phyloP scores from a whole-genome alignment of 1,139 yeast genomes.

The Pichia sp. region DNA sequence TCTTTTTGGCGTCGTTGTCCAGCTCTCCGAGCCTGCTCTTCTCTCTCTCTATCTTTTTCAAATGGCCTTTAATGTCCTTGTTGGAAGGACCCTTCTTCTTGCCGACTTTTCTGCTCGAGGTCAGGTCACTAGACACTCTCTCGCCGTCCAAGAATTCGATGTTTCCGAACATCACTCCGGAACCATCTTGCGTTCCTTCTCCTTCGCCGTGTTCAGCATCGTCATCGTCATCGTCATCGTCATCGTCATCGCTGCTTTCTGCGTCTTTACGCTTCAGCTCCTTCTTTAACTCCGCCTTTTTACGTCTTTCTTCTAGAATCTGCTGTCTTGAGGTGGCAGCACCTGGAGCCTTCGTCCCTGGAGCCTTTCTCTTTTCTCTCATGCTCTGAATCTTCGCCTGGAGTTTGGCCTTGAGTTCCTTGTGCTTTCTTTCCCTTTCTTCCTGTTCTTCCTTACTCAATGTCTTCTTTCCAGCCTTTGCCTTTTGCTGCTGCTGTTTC shows the following conservation, averaged over 20 bases:
- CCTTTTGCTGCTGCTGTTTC: conserved; percentile 14
- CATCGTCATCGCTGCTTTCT: conserved; percentile 28
- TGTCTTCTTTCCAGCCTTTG: conserved; percentile 28
- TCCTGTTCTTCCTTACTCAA: conserved; percentile 45
- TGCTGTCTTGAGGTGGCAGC: conserved; percentile 81
- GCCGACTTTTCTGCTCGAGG: conserved; percentile 53
- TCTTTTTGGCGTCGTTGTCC: conserved; percentile 59
- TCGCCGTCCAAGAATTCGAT: conserved; percentile 82
- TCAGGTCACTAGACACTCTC: conserved; percentile 71
- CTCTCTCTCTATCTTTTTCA: conserved; percentile 68
- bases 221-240: conserved; percentile 34
- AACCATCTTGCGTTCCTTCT: conserved; percentile 24
- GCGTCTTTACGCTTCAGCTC: conserved; percentile 38
- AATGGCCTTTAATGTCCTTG: conserved; percentile 80
- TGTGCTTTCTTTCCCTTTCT: conserved; percentile 52
- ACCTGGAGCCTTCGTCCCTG: conserved; percentile 74
- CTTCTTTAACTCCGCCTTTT: conserved; percentile 39
- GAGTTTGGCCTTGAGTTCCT: conserved; percentile 53
- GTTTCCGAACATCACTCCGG: conserved; percentile 66
- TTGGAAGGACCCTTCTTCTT: conserved; percentile 79
- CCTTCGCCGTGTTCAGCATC: conserved; percentile 41
- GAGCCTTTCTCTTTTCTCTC: conserved; percentile 84
- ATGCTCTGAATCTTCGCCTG: conserved; percentile 65
- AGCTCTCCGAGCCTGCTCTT: conserved; percentile 57
- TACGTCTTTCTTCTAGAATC: conserved; percentile 56